Percentiles rank a stretch among this genome's conserved stretches.
These are phyloP conservation scores for Apocynum venetum DNA, from an alignment of 257 asterid species.

Conservation along the genomic window DNA sequence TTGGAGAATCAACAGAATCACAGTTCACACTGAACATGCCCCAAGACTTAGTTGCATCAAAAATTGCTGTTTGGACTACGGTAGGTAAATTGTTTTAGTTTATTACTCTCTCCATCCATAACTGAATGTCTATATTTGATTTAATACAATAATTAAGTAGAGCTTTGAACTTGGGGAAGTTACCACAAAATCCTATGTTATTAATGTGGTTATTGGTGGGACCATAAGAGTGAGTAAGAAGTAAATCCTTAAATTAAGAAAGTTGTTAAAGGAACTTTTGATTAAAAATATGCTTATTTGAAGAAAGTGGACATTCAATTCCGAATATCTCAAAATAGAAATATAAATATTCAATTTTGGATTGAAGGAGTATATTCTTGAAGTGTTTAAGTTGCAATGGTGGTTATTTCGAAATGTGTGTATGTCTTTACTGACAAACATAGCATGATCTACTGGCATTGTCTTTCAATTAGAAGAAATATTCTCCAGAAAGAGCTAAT, in stretches of 20 bases:
- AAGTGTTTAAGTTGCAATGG: not conserved
- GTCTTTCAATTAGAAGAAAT: not conserved
- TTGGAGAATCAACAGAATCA: slow-evolving; percentile 69
- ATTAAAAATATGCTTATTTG: too few relatives aligned
- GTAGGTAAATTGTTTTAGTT: slow-evolving; percentile 32
- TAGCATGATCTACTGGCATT: not conserved
- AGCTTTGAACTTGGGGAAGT: too few relatives aligned
- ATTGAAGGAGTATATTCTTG: not conserved
- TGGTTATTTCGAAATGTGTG: not conserved
- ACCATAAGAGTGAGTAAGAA: too few relatives aligned
- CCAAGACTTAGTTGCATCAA: slow-evolving; percentile 60
- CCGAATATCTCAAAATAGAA: too few relatives aligned
- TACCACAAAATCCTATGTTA: too few relatives aligned
- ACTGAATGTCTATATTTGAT: too few relatives aligned
- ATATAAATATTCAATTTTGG: too few relatives aligned
- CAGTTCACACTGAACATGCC: slow-evolving; percentile 98
- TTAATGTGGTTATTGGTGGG: too few relatives aligned
- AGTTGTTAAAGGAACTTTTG: too few relatives aligned
- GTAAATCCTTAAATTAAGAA: too few relatives aligned
- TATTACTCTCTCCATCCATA: not conserved
- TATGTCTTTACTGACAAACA: not conserved
- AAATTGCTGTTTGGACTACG: slow-evolving; percentile 93
- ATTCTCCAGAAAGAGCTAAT: not conserved
- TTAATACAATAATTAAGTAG: too few relatives aligned
- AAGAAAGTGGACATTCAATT: too few relatives aligned